Base-by-base conservation (phyloP, 2,329 filamentous ascomycete species). In the Aspergillus eucalypticola region DNA sequence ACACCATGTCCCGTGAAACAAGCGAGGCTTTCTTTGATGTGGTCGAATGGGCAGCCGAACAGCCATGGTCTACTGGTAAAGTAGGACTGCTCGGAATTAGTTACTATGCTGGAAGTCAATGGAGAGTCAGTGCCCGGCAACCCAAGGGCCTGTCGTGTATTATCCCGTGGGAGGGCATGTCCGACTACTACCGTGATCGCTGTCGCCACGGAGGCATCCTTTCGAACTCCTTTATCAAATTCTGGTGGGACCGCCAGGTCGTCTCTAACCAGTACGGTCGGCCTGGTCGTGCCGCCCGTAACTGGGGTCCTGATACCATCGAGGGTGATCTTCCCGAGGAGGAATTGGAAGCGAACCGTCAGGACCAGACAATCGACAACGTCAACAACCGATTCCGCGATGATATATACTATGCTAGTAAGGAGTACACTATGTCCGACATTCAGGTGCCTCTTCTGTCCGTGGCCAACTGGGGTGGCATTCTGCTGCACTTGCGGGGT, bases 401-500 rank as follows among this genome's bases (percentile, higher is more conserved):
- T 60, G 81, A 90, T 0, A 70, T 77, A 0, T 89, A 89, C 73
- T 89, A 89, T 60, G 82, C 85, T 0, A 85, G 82, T 46, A 88
- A 86, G 66, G 87, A 90, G 53, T 90, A 88, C 65, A 77, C 84
- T 50, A 78, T 89, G 70, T 82, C 77, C 15, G 86, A 90, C 61
- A 89, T 91, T 42, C 79, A 88, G 60, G 64, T 66, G 0, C 88
- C 88, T 0, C 67, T 90, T 0, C 80, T 90, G 0, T 85, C 82
- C 0, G 88, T 90, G 0, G 88, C 83, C 0, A 90, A 90, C 71
- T 90, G 87, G 88, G 88, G 88, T 10, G 88, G 88, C 1, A 90
- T 90, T 51, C 72, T 88, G 3, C 79, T 91, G 1, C 88, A 91
- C 65, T 79, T 90, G 5, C 81, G 88, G 7, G 88, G 88, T 2